Evolutionary conservation across 2,329 filamentous ascomycete species (phyloP), one percentile per base, ranked within the genome.

Genomic region (Alternaria sp.): DNA sequence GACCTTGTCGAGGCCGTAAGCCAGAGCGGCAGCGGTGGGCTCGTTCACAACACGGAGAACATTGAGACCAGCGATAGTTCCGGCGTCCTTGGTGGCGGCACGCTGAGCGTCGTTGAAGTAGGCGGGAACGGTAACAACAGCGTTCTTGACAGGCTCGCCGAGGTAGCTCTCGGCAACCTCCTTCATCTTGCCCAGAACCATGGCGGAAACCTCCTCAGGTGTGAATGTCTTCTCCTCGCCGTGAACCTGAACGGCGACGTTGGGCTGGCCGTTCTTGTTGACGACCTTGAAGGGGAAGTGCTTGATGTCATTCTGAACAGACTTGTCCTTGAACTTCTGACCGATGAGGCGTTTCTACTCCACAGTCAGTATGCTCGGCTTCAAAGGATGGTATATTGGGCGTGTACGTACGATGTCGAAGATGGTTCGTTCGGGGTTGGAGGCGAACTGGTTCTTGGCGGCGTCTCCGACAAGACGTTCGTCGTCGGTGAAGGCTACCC

Each of bases 41-140:
- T 97, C 93, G 85, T 97, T 97, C 78, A 97, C 92, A 67, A 97
- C 93, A 84, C 93, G 93, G 78, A 97, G 90, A 73, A 97, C 92
- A 80, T 96, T 97, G 63, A 97, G 88, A 78, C 93, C 93, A 75
- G 93, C 92, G 76, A 97, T 97, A 66, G 85, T 85, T 79, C 93
- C 93, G 72, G 93, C 93, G 78, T 97, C 93, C 88, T 97, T 97
- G 81, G 93, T 97, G 62, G 93, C 93, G 82, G 96, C 93, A 83
- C 93, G 88, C 86, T 97, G 93, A 83, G 93, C 93, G 84, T 97
- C 93, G 83, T 96, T 97, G 91, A 97, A 97, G 85, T 97, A 97
- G 82, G 93, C 92, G 72, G 93, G 93, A 70, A 97, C 93, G 63
- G 93, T 97, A 67, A 97, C 93, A 74, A 97, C 90, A 74, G 90